Evolutionary conservation across 257 asterid genomes (phyloP).

Genomic region (Forsythia viridissima): DNA sequence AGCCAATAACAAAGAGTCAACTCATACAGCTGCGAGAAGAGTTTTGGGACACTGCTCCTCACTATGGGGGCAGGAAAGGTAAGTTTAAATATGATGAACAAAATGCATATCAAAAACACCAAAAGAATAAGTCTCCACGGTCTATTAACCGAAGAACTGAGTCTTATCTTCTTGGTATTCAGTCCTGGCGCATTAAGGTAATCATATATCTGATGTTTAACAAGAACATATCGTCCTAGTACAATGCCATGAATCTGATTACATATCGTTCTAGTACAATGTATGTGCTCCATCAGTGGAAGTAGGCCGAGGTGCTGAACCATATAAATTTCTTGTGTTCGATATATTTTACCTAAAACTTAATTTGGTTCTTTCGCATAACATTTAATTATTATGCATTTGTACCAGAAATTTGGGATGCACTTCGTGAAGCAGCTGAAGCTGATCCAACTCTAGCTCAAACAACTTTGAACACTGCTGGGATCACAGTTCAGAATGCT

Average conservation of each 20-base stretch:
- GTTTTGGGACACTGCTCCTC: constrained; percentile 95
- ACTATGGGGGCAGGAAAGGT: constrained; percentile 84
- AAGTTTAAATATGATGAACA: not conserved
- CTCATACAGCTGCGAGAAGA: constrained; percentile 74
- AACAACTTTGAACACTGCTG: constrained; percentile 47
- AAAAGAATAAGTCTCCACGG: too few relatives aligned
- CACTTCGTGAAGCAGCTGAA: constrained; percentile 58
- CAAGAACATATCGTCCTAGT: not conserved
- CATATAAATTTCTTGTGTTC: too few relatives aligned
- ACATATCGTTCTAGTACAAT: too few relatives aligned
- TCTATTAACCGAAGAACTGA: too few relatives aligned
- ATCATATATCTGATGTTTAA: too few relatives aligned
- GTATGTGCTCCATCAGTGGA: too few relatives aligned
- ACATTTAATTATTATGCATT: not conserved
- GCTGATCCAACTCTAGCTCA: constrained; percentile 45
- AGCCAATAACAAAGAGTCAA: constrained; percentile 80
- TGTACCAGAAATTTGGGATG: constrained; percentile 53
- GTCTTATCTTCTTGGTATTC: too few relatives aligned
- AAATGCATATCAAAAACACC: too few relatives aligned
- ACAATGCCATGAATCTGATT: not conserved
- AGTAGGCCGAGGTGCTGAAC: too few relatives aligned
- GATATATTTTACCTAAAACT: too few relatives aligned
- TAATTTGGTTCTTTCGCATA: too few relatives aligned
- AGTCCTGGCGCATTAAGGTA: too few relatives aligned
- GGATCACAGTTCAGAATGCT: constrained; percentile 39